Evolutionary conservation across 148 eudicot species (phyloP).

Genomic region (Persicaria maculosa): DNA sequence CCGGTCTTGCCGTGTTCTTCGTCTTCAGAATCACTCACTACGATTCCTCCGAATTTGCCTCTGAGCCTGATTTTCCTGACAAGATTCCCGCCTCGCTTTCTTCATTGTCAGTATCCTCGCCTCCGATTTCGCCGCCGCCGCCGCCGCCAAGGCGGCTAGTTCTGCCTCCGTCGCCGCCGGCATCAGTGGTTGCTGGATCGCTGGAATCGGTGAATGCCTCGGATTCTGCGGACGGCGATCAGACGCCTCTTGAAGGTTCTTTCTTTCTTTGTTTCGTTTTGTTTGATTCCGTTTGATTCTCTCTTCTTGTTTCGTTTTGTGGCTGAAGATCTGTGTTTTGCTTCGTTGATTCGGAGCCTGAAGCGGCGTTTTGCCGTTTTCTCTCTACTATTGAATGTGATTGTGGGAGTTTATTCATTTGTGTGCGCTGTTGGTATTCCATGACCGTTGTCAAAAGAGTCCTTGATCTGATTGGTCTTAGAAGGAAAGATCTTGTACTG

Average conservation of each 20-base stretch:
- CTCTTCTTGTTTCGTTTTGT: background rate
- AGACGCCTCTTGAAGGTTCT: background rate
- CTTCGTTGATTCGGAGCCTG: background rate
- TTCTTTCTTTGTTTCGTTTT: background rate
- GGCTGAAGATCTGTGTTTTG: constrained; percentile 3
- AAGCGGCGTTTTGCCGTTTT: background rate
- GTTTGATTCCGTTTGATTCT: background rate
- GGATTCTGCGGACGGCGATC: background rate
- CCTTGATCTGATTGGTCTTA: constrained; percentile 3
- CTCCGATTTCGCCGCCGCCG: background rate
- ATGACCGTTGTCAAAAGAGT: background rate
- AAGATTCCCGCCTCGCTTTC: background rate
- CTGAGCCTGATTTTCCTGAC: constrained; percentile 6
- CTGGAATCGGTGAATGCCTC: background rate
- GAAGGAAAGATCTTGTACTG: constrained; percentile 5
- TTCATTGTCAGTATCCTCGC: background rate
- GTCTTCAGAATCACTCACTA: constrained; percentile 28
- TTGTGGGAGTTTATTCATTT: background rate
- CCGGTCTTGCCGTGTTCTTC: constrained; percentile 31
- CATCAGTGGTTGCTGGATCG: background rate
- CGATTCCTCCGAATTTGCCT: constrained; percentile 20
- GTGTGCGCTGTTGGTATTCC: background rate
- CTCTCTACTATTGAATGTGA: background rate
- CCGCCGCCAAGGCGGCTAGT: background rate
- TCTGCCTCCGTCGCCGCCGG: background rate